A percentile compares a stretch with the other conserved stretches of the same genome.
Evolutionary conservation across 2,329 filamentous ascomycete species (phyloP).

Genomic region (Phaeosphaeriaceae sp.): DNA sequence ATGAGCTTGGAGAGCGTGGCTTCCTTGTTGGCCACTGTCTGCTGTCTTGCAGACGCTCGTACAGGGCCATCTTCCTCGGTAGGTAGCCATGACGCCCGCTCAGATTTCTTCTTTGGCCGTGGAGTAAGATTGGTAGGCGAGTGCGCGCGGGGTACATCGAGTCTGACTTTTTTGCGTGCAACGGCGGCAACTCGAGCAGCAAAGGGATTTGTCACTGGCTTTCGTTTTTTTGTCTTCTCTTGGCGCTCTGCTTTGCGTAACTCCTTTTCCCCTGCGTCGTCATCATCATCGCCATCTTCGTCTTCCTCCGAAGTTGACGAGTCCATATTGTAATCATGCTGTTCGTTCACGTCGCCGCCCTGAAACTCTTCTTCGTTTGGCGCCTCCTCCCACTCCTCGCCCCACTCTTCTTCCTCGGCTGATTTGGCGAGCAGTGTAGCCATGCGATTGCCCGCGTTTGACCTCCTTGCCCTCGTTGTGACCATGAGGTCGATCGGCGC

Average conservation of each 20-base stretch:
- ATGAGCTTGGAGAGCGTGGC: constrained; percentile 71
- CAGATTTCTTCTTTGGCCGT: constrained; percentile 70
- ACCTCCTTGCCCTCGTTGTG: constrained; percentile 43
- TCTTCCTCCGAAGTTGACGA: constrained; percentile 79
- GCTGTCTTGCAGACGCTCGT: constrained; percentile 66
- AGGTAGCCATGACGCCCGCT: constrained; percentile 73
- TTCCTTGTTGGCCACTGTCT: constrained; percentile 67
- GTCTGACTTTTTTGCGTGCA: constrained; percentile 49
- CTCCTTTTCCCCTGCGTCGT: constrained; percentile 86
- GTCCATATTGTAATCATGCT: constrained; percentile 79
- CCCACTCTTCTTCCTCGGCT: constrained; percentile 47
- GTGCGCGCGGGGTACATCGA: constrained; percentile 46
- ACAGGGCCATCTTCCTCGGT: constrained; percentile 66
- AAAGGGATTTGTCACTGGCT: constrained; percentile 64
- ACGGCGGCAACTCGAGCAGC: constrained; percentile 42
- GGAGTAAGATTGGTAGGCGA: constrained; percentile 56
- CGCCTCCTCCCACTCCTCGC: constrained; percentile 70
- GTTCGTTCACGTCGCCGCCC: constrained; percentile 61
- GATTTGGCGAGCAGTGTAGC: constrained; percentile 45
- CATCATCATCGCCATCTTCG: constrained; percentile 70
- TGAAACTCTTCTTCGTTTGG: constrained; percentile 62
- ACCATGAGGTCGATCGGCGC: constrained; percentile 47
- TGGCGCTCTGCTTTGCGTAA: constrained; percentile 78
- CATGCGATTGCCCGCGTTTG: constrained; percentile 52
- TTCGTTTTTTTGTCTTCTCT: constrained; percentile 72